phyloP scores from a whole-genome alignment of 2,329 filamentous ascomycete species.

The Periconia digitata region DNA sequence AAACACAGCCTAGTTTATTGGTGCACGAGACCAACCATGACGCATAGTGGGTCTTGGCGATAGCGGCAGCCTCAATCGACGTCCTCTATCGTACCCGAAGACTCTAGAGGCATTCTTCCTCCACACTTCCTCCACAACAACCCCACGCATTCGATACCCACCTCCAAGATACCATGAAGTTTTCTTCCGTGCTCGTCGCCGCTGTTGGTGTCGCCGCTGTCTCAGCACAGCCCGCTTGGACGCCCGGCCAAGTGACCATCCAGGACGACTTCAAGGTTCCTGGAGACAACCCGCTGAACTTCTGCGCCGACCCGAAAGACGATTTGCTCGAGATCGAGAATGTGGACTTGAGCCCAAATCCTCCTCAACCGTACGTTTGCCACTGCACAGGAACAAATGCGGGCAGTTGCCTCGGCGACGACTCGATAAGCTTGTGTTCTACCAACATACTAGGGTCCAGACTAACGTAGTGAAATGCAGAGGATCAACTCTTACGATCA shows the following conservation, averaged over 20 bases:
- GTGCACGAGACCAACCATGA: slow-evolving; percentile 1
- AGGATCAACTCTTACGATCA: slow-evolving; percentile 75
- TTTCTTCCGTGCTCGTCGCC: slow-evolving; percentile 42
- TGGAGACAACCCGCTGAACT: slow-evolving; percentile 81
- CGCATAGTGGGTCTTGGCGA: slow-evolving; percentile 6
- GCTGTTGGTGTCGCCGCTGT: slow-evolving; percentile 50
- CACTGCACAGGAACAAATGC: neutral
- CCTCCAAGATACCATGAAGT: slow-evolving; percentile 31
- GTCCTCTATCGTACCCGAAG: slow-evolving; percentile 14
- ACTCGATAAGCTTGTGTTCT: neutral
- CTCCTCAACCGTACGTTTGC: slow-evolving; percentile 74
- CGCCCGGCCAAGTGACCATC: slow-evolving; percentile 52
- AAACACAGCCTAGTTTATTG: neutral
- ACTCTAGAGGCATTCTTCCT: slow-evolving; percentile 7
- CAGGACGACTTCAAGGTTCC: slow-evolving; percentile 66
- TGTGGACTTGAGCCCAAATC: slow-evolving; percentile 83
- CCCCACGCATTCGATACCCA: neutral
- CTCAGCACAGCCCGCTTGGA: slow-evolving; percentile 45
- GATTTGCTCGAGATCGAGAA: slow-evolving; percentile 76
- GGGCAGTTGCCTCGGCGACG: neutral
- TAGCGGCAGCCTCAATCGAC: slow-evolving; percentile 12
- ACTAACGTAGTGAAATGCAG: slow-evolving; percentile 50
- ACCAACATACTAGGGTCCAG: neutral
- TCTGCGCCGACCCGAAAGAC: slow-evolving; percentile 69
- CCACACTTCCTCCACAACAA: neutral